Evolutionary conservation across 495 filamentous ascomycete species (phyloP), one percentile per base, ranked within the genome.

Genomic region (Neurospora tetrasperma): DNA sequence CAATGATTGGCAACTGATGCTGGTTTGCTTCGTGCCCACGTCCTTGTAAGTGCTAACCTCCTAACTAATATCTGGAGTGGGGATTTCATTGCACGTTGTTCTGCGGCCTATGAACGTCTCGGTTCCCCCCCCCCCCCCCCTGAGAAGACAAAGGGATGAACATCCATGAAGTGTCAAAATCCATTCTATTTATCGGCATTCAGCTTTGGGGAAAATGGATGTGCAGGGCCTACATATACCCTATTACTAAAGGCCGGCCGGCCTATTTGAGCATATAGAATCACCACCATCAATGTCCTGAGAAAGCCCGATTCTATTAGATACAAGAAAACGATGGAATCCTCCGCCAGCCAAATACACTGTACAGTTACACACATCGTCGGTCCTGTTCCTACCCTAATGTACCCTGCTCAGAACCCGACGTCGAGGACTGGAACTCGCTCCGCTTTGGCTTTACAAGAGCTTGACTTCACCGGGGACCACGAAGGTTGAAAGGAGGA

Each of bases 241-340:
- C 23, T 5, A 1, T 27, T 14, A 2, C 5, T 7, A 59, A 59
- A 31, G 0, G 54, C 31, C 27, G 18, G 35, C 14, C 27, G 23
- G 7, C 54, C 12, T 31, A 62, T 62, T 12, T 66, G 14, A 35
- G 54, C 54, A 18, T 27, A 46, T 18, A 14, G 42, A 59, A 66
- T 66, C 54, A 66, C 1, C 54, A 66, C 11, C 20, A 59, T 27
- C 20, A 59, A 31, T 66, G 7, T 66, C 54, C 54, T 31, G 54
- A 66, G 54, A 66, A 59, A 66, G 54, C 54, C 54, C 54, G 54
- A 12, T 66, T 62, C 54, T 66, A 66, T 66, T 66, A 66, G 54
- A 23, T 66, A 66, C 54, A 31, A 66, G 54, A 66, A 35, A 66
- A 66, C 54, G 54, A 66, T 35, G 54, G 27, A 66, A 35, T 31